Conservation (phyloP, 2,329 filamentous ascomycete genomes). For the Colletotrichum sp. region DNA sequence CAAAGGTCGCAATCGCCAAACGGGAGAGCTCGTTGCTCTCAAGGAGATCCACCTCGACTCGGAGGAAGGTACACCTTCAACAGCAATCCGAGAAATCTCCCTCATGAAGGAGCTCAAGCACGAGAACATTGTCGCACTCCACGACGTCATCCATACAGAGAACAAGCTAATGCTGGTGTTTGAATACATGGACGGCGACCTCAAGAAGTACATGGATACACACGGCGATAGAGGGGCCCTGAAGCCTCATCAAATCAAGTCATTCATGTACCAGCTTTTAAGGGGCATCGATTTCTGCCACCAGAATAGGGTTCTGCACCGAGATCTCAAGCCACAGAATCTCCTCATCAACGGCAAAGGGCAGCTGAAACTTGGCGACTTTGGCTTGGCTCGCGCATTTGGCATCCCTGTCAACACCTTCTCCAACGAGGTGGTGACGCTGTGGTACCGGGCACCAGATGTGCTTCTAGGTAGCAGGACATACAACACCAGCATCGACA, state of each 20-base stretch:
- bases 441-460: slow-evolving; percentile 97
- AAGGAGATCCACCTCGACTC: slow-evolving; percentile 99
- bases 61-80: slow-evolving; percentile 96
- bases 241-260: slow-evolving; percentile 91
- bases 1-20: slow-evolving; percentile 97
- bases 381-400: slow-evolving; percentile 91
- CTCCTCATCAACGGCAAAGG: slow-evolving; percentile 93
- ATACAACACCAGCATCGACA: slow-evolving; percentile 99
- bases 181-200: slow-evolving; percentile 97
- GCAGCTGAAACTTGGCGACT: slow-evolving; percentile 90
- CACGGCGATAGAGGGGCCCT: slow-evolving; percentile 88
- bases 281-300: slow-evolving; percentile 98
- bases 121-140: slow-evolving; percentile 95
- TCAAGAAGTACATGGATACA: slow-evolving; percentile 99
- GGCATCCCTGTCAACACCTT: slow-evolving; percentile 98
- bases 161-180: slow-evolving; percentile 99
- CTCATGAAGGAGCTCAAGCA: slow-evolving; percentile 99
- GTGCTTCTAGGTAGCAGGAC: slow-evolving; percentile 92
- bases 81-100: slow-evolving; percentile 97
- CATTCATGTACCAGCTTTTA: slow-evolving; percentile 98
- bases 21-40: slow-evolving; percentile 92
- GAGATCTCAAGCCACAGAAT: slow-evolving; percentile 96
- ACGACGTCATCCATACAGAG: slow-evolving; percentile 99
- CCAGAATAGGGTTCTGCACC: slow-evolving; percentile 93
- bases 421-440: slow-evolving; percentile 95